Evolutionary conservation across 2,329 filamentous ascomycete genomes (phyloP).

Genomic region (Sporothrix pseudoabietina): DNA sequence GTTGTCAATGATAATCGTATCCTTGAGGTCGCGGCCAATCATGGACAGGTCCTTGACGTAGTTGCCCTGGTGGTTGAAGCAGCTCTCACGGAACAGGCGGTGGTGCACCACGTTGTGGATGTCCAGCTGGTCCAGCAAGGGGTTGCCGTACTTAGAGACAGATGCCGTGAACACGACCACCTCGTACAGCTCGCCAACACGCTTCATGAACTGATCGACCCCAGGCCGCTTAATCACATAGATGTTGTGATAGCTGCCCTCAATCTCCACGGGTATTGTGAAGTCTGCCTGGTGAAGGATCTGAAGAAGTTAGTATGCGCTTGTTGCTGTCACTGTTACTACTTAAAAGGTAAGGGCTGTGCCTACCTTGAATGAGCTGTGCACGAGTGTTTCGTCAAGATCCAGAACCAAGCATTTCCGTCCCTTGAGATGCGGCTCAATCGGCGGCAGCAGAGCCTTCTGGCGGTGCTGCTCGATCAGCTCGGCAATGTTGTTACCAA

Average conservation of each 20-base stretch:
- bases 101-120: conserved; percentile 98
- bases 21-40: conserved; percentile 89
- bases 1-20: conserved; percentile 99
- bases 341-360: too few relatives aligned
- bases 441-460: conserved; percentile 78
- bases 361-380: conserved; percentile 85
- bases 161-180: conserved; percentile 98
- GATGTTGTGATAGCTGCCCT: conserved; percentile 98
- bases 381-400: conserved; percentile 93
- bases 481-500: conserved; percentile 43
- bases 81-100: conserved; percentile 94
- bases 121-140: conserved; percentile 91
- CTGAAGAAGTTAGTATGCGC: conserved; percentile 41
- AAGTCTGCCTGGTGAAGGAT: conserved; percentile 98
- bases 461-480: conserved; percentile 44
- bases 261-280: conserved; percentile 97
- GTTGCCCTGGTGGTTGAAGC: conserved; percentile 98
- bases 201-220: conserved; percentile 98
- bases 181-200: conserved; percentile 95
- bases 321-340: not conserved
- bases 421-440: conserved; percentile 76
- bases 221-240: conserved; percentile 99
- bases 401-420: conserved; percentile 95
- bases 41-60: conserved; percentile 99
- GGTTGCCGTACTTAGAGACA: conserved; percentile 98